Conservation (phyloP, 192 early-diverging fungal species). For the Dissophora globulifera region DNA sequence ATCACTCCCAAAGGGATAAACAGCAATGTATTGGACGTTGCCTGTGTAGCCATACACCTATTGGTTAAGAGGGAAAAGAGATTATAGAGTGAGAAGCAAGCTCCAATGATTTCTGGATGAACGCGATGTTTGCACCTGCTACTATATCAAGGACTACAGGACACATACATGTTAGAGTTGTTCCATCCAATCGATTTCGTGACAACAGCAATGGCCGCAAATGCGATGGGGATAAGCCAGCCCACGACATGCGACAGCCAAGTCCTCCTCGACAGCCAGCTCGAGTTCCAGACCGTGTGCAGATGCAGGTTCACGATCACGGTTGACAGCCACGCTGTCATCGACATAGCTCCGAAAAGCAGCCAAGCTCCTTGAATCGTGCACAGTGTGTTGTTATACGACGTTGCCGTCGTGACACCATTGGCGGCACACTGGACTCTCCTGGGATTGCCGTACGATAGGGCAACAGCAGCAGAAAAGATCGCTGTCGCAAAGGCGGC, state of each 20-base stretch:
- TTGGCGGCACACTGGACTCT: conserved; percentile 57
- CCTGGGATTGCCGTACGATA: conserved; percentile 54
- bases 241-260: conserved; percentile 55
- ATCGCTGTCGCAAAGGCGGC: conserved; percentile 54
- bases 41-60: conserved; percentile 44
- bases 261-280: conserved; percentile 54
- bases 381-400: conserved; percentile 56
- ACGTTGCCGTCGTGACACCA: conserved; percentile 39
- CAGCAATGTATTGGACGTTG: conserved; percentile 35
- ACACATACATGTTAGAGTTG: conserved; percentile 57
- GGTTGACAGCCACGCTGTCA: conserved; percentile 57
- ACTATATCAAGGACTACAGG: not conserved
- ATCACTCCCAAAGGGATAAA: conserved; percentile 61
- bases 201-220: conserved; percentile 54
- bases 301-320: conserved; percentile 58
- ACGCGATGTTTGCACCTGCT: not conserved
- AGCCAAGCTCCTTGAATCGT: conserved; percentile 58
- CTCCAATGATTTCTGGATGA: not conserved
- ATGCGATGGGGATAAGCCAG: conserved; percentile 55
- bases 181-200: conserved; percentile 57
- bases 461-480: conserved; percentile 54
- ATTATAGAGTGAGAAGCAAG: not conserved
- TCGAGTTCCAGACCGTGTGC: conserved; percentile 64
- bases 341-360: conserved; percentile 59
- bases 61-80: not conserved